Evolutionary conservation across 192 early-diverging fungal species (phyloP), one percentile per base, ranked within the genome.

Genomic region (Coemansia sp.): DNA sequence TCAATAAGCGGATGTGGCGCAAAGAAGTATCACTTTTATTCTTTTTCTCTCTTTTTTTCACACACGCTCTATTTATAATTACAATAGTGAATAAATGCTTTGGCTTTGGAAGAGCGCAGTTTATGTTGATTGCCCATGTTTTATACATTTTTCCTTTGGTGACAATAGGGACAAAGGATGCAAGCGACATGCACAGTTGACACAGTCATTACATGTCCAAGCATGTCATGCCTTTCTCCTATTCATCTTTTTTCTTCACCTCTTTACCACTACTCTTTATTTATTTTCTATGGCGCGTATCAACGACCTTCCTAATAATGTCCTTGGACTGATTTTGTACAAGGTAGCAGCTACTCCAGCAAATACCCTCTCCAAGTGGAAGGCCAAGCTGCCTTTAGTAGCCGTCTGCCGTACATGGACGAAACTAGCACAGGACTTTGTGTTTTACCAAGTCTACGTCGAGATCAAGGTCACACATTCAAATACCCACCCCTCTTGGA

Each of bases 151-250:
- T 11, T 42, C 40, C 14, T 40, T 42, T 42, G 40, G 14, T 11
- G 3, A 42, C 40, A 42, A 42, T 42, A 42, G 40, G 33, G 33
- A 35, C 33, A 35, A 35, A 17, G 75, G 37, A 66, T 55, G 78
- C 60, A 84, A 64, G 42, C 40, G 67, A 26, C 61, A 49, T 46
- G 73, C 81, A 73, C n/a, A 19, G 19, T 7, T 49, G 14, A 19
- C 46, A 49, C 3, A 4, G n/a, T n/a, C 4, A 35, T 5, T 44
- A 17, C 0, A 17, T 44, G n/a, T 19, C 19, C 6, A 14, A 21
- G 26, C 46, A 49, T 49, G 14, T 28, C 10, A 19, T 68, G 44
- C 16, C 2, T 47, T 19, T 50, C 47, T 50, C 19, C 21, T 49
- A 1, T 21, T 0, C 21, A 23, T 26, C 5, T 50, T 50, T 50